Conservation (phyloP, 2,329 filamentous ascomycete genomes). For the Cryphonectria carpinicola region DNA sequence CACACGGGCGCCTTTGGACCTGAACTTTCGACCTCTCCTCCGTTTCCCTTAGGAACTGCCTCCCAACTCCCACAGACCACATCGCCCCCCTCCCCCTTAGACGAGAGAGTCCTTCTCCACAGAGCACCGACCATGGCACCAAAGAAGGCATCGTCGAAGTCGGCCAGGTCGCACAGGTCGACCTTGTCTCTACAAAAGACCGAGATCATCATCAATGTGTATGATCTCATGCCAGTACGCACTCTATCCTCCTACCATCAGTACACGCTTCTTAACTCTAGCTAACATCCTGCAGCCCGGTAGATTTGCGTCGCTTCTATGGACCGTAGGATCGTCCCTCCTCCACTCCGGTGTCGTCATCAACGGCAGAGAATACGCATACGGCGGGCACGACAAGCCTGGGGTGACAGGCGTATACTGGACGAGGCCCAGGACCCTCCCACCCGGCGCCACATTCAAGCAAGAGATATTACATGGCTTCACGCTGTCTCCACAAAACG, state of each 20-base stretch:
- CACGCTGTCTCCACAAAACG: constrained; percentile 68
- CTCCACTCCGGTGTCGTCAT: constrained; percentile 85
- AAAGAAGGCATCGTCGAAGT: constrained; percentile 45
- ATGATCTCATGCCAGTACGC: constrained; percentile 73
- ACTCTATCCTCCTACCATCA: constrained; percentile 10
- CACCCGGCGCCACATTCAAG: constrained; percentile 77
- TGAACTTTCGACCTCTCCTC: neutral
- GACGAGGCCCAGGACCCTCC: constrained; percentile 72
- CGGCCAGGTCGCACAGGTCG: constrained; percentile 58
- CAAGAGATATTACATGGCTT: constrained; percentile 79
- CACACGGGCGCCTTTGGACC: constrained; percentile 10
- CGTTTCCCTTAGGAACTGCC: neutral
- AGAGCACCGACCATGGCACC: constrained; percentile 43
- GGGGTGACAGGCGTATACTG: constrained; percentile 80
- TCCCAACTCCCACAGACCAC: neutral
- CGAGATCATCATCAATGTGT: constrained; percentile 76
- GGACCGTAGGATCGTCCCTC: constrained; percentile 76
- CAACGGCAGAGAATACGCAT: constrained; percentile 80
- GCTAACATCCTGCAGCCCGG: constrained; percentile 59
- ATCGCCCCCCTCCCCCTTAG: neutral
- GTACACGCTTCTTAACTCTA: neutral
- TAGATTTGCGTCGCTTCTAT: constrained; percentile 74
- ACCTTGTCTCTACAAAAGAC: constrained; percentile 73
- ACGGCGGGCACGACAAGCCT: constrained; percentile 76
- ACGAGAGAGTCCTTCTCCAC: neutral